Evolutionary conservation across 2,329 filamentous ascomycete species (phyloP), one percentile per base, ranked within the genome.

Genomic region (Incumbomyces lentus): DNA sequence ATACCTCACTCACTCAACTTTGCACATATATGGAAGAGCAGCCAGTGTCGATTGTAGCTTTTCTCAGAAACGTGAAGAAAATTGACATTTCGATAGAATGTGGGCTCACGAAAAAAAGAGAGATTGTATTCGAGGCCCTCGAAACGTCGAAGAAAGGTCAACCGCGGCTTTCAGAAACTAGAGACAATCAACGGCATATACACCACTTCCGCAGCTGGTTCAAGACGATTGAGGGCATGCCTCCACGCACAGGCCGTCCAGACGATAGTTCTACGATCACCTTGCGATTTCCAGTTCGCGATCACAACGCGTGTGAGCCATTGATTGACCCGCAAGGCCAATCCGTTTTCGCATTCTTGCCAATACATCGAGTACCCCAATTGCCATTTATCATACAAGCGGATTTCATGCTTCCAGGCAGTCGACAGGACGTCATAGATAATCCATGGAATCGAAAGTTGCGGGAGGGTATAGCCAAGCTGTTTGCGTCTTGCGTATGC

Each of bases 301-400:
- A 29, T 38, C 16, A 33, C n/a, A 33, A 44, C 19, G 22, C 42
- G 40, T 33, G 34, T 26, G 16, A 29, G 18, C 47, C 49, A 5
- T 14, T 22, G 40, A 36, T 49, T 19, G 8, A 10, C 16, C 14
- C 11, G 39, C 14, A 34, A 17, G 49, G 49, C 11, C 47, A 52
- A 44, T 47, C 31, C 38, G 40, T 49, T 18, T 52, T 49, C 14
- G 49, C 49, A 6, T 52, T 37, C 44, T 37, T 52, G 40, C 49
- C 49, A 33, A 44, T 52, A 18, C 22, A 30, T 30, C 47, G 44
- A 35, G 40, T 49, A 35, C 22, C 14, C 16, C 26, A 52, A 36
- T 39, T 52, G 3, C 47, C 49, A 2, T 49, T 52, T 30, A 17
- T 52, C 34, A 40, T 52, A 44, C 32, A 52, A 16, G 49, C 42